A percentile compares a stretch with the other conserved stretches of the same genome.
phyloP scores from a whole-genome alignment of 768 basidiomycete species.

The Trametes coccinea region DNA sequence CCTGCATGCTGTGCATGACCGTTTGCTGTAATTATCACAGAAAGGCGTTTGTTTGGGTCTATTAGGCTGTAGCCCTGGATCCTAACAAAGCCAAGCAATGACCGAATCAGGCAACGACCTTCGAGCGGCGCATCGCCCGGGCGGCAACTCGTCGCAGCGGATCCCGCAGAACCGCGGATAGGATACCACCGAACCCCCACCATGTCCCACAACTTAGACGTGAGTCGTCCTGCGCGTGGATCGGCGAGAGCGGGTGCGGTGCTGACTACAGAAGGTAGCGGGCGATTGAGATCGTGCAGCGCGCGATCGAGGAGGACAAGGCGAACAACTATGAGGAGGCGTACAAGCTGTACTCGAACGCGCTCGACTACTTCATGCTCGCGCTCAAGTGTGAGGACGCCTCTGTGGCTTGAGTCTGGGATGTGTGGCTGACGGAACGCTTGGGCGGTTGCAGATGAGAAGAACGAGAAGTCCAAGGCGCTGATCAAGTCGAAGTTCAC shows the following conservation, averaged over 20 bases:
- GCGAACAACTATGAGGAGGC: conserved; percentile 94
- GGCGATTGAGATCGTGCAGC: conserved; percentile 90
- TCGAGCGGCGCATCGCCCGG: not conserved
- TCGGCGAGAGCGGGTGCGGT: not conserved
- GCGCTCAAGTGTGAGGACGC: conserved; percentile 79
- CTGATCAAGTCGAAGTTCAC: conserved; percentile 86
- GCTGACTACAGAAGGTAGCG: conserved; percentile 40
- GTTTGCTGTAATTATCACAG: no score
- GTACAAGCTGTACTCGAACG: conserved; percentile 93
- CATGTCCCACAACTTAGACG: conserved; percentile 31
- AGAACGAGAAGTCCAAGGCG: conserved; percentile 89
- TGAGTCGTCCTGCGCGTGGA: conserved; percentile 9
- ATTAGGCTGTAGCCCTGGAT: conserved; percentile 22
- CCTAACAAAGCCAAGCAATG: conserved; percentile 22
- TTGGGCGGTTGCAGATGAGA: conserved; percentile 62
- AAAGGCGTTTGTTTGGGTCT: conserved; percentile 21
- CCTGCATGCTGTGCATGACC: no score
- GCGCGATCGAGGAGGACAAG: conserved; percentile 89
- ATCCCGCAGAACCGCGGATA: conserved; percentile 5
- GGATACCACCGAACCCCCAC: conserved; percentile 15
- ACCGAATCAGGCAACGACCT: conserved; percentile 4
- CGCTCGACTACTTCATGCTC: conserved; percentile 98
- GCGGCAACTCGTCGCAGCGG: not conserved
- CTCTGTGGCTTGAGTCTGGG: not conserved
- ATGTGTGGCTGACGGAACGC: not conserved